Conservation (phyloP, 2,329 filamentous ascomycete genomes). For the Colletotrichum godetiae region DNA sequence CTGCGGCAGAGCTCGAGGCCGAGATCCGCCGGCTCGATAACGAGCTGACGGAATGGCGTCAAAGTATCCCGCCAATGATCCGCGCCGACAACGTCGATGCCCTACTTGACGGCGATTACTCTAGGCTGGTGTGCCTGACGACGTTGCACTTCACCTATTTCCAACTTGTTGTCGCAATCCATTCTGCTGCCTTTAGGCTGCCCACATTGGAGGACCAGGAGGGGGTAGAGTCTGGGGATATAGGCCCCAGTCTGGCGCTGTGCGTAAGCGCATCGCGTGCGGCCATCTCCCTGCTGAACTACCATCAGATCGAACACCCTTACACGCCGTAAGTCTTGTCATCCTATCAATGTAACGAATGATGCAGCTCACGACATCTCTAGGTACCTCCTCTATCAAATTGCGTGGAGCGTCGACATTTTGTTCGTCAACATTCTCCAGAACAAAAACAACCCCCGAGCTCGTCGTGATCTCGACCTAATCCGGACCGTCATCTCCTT, state of each 20-base stretch:
- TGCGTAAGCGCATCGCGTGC: constrained; percentile 27
- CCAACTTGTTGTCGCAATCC: constrained; percentile 29
- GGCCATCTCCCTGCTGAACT: constrained; percentile 29
- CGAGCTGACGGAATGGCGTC: constrained; percentile 29
- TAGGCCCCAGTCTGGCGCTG: constrained; percentile 11
- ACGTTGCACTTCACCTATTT: constrained; percentile 32
- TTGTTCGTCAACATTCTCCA: constrained; percentile 30
- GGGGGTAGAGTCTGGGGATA: constrained; percentile 8
- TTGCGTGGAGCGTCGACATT: constrained; percentile 31
- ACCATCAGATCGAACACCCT: constrained; percentile 23
- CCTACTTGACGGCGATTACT: constrained; percentile 24
- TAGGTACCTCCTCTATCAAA: constrained; percentile 25
- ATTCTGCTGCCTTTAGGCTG: constrained; percentile 24
- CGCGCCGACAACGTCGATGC: constrained; percentile 26
- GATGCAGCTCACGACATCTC: background rate
- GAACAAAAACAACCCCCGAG: constrained; percentile 21
- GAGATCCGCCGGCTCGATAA: constrained; percentile 26
- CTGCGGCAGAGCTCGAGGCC: constrained; percentile 25
- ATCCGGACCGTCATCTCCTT: constrained; percentile 29
- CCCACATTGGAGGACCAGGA: constrained; percentile 21
- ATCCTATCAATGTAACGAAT: background rate
- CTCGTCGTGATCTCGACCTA: constrained; percentile 28
- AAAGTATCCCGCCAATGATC: constrained; percentile 31
- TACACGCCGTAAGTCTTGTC: constrained; percentile 14
- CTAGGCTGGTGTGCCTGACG: constrained; percentile 18